Percentiles rank a stretch among this genome's conserved stretches.
Conservation (phyloP, 306 rosid genomes). For the Arachis stenosperma region DNA sequence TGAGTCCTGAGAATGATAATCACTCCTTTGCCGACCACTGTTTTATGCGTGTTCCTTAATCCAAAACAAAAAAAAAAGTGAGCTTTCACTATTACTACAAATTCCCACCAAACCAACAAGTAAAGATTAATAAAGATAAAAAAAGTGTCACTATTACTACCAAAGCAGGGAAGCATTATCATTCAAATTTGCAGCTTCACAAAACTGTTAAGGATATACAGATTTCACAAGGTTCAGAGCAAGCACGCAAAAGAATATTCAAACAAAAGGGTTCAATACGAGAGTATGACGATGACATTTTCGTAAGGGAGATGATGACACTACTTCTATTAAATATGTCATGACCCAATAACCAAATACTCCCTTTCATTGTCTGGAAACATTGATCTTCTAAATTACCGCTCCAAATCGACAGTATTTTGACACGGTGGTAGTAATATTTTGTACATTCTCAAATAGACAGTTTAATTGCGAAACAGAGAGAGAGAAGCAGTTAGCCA, state of each 20-base stretch:
- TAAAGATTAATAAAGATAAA: neutral
- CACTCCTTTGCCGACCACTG: constrained; percentile 67
- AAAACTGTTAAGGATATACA: constrained; percentile 33
- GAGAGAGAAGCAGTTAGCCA: neutral
- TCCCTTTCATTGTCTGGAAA: too few relatives aligned
- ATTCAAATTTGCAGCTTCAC: constrained; percentile 50
- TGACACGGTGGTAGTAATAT: neutral
- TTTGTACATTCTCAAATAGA: neutral
- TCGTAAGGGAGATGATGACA: too few relatives aligned
- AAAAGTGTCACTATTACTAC: constrained; percentile 35
- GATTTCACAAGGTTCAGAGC: constrained; percentile 11
- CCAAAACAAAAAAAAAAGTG: neutral
- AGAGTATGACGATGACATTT: too few relatives aligned
- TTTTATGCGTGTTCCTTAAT: too few relatives aligned
- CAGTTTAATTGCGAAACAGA: neutral
- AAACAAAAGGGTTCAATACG: neutral
- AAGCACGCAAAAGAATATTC: neutral
- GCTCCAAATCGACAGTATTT: neutral
- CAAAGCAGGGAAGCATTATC: constrained; percentile 50
- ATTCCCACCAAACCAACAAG: constrained; percentile 20
- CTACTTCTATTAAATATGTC: neutral
- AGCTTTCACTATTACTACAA: constrained; percentile 26
- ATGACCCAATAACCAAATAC: neutral
- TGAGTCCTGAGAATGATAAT: constrained; percentile 31
- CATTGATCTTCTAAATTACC: too few relatives aligned